Conservation (phyloP, 1,139 yeast genomes). For the Yarrowia galli region DNA sequence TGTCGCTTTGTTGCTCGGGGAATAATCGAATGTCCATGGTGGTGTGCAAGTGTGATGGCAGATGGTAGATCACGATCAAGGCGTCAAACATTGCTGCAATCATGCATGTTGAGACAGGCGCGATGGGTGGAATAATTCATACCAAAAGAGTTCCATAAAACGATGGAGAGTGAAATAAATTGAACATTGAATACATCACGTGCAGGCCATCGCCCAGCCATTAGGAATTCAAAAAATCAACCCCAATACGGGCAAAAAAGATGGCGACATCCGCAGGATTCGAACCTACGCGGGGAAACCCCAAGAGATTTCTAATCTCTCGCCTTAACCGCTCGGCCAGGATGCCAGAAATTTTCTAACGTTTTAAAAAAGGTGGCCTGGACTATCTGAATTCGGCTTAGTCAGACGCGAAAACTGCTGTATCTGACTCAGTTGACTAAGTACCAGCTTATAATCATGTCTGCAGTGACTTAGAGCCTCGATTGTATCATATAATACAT, state of each 20-base stretch:
- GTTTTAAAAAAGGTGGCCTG: neutral
- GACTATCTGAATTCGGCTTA: neutral
- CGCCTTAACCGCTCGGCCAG: constrained; percentile 40
- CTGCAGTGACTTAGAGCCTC: no score
- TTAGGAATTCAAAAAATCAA: no score
- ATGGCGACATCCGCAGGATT: constrained; percentile 40
- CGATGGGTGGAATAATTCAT: no score
- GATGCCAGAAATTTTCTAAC: constrained; percentile 15
- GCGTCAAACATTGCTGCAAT: constrained; percentile 16
- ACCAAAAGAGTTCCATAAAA: no score
- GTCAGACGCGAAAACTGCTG: neutral
- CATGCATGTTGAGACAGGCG: no score
- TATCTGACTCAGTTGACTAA: no score
- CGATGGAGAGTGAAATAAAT: no score
- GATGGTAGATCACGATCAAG: neutral
- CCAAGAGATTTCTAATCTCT: constrained; percentile 40
- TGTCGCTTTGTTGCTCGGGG: constrained; percentile 33
- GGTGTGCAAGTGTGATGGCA: neutral
- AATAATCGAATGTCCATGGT: constrained; percentile 34
- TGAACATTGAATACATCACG: no score
- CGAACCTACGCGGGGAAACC: constrained; percentile 40
- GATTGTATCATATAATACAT: no score
- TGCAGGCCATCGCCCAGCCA: no score
- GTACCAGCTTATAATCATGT: no score
- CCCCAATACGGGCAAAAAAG: neutral